Evolutionary conservation across 495 filamentous ascomycete species (phyloP).

Genomic region (Endocarpon pusillum): DNA sequence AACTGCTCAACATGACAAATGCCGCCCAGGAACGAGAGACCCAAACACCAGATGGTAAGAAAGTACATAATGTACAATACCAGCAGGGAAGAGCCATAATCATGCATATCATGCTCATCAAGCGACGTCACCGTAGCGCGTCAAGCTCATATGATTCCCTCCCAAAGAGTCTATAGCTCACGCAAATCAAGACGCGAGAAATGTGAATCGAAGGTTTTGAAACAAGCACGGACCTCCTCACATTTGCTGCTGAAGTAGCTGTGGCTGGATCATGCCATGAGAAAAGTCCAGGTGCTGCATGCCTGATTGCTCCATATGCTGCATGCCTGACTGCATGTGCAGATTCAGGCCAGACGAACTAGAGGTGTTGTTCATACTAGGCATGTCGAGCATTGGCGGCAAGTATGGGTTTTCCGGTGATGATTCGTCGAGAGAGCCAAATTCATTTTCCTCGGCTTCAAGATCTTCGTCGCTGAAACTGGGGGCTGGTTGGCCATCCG

Average conservation of each 20-base stretch:
- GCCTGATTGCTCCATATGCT: slow-evolving; percentile 6
- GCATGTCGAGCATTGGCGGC: not conserved
- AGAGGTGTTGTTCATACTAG: slow-evolving; percentile 20
- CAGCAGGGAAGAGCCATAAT: too few relatives aligned
- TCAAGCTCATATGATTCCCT: too few relatives aligned
- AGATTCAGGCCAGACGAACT: slow-evolving; percentile 19
- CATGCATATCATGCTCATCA: too few relatives aligned
- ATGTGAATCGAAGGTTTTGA: too few relatives aligned
- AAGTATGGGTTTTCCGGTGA: slow-evolving; percentile 33
- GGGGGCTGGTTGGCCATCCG: slow-evolving; percentile 46
- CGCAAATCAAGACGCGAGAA: too few relatives aligned
- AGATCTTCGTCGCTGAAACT: slow-evolving; percentile 51
- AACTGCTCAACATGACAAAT: too few relatives aligned
- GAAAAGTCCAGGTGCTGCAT: slow-evolving; percentile 19
- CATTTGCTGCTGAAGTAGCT: slow-evolving; percentile 30
- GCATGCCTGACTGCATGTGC: slow-evolving; percentile 20
- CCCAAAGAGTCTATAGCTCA: too few relatives aligned
- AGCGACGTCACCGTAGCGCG: too few relatives aligned
- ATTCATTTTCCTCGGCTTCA: slow-evolving; percentile 55
- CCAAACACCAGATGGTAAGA: too few relatives aligned
- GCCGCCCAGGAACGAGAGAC: too few relatives aligned
- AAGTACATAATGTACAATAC: slow-evolving; percentile 6
- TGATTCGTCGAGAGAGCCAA: slow-evolving; percentile 57
- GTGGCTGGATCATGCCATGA: slow-evolving; percentile 28
- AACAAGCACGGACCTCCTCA: too few relatives aligned